A percentile compares a stretch with the other conserved stretches of the same genome.
Conservation (phyloP, 805 yeast genomes). For the Sungouiella thailandica region DNA sequence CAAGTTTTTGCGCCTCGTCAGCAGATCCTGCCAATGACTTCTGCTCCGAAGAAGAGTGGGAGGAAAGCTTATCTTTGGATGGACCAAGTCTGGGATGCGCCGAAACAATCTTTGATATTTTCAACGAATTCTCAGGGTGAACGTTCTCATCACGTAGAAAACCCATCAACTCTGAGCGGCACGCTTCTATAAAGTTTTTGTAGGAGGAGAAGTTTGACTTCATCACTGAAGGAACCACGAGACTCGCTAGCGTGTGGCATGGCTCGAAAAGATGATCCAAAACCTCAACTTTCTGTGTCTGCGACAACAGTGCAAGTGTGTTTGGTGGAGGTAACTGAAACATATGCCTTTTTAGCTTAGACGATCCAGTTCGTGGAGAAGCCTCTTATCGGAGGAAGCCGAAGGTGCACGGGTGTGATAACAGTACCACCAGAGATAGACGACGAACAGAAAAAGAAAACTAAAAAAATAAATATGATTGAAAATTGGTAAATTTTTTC, state of each 20-base stretch:
- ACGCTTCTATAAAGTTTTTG: constrained; percentile 39
- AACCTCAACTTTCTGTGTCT: constrained; percentile 29
- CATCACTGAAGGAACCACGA: constrained; percentile 28
- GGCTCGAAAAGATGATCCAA: constrained; percentile 63
- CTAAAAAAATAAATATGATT: too few species aligned
- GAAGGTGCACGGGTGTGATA: neutral
- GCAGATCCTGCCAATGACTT: constrained; percentile 48
- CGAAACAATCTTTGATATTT: constrained; percentile 57
- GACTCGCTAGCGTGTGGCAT: constrained; percentile 42
- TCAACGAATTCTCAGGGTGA: constrained; percentile 14
- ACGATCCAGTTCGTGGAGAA: too few species aligned
- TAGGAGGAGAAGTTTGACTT: constrained; percentile 16
- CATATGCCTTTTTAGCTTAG: constrained; percentile 1
- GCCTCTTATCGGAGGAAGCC: neutral
- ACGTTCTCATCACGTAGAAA: constrained; percentile 24
- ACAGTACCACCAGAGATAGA: constrained; percentile 6
- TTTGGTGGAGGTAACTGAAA: constrained; percentile 9
- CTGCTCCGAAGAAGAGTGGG: constrained; percentile 70
- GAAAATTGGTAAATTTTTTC: too few species aligned
- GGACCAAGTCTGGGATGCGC: constrained; percentile 92
- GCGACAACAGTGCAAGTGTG: constrained; percentile 10
- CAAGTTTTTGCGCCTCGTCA: constrained; percentile 47
- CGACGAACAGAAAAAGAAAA: constrained; percentile 8
- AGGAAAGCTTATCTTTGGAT: constrained; percentile 45
- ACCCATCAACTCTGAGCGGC: constrained; percentile 33